Evolutionary conservation across 1,139 yeast genomes (phyloP).

Genomic region (Insectozyma bohioensis): DNA sequence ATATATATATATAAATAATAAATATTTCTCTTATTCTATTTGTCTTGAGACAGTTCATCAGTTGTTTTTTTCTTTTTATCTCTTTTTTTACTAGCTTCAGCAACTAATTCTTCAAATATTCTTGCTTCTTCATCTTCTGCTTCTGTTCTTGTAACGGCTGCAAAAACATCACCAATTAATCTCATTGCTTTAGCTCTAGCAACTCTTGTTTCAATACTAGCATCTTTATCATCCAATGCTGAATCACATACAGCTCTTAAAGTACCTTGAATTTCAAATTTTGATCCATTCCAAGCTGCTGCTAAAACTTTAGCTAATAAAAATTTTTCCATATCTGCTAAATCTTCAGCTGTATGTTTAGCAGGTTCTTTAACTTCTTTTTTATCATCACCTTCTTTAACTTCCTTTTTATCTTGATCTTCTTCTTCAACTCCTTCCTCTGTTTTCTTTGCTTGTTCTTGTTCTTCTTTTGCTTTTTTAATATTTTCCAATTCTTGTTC

Average conservation of each 20-base stretch:
- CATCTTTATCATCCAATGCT: conserved; percentile 65
- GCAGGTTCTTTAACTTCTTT: conserved; percentile 30
- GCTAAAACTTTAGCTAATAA: conserved; percentile 88
- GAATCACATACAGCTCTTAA: conserved; percentile 82
- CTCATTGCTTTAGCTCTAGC: conserved; percentile 81
- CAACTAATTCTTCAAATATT: conserved; percentile 85
- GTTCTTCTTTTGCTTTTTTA: conserved; percentile 14
- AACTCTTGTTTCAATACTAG: conserved; percentile 52
- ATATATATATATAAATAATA: no score
- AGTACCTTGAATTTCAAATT: conserved; percentile 86
- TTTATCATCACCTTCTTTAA: conserved; percentile 14
- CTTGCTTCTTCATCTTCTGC: conserved; percentile 91
- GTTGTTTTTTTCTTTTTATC: conserved; percentile 40
- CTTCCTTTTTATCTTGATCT: conserved; percentile 13
- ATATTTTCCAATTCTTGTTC: conserved; percentile 24
- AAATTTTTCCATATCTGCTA: conserved; percentile 83
- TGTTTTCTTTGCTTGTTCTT: conserved; percentile 13
- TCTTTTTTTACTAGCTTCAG: conserved; percentile 86
- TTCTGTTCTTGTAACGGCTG: conserved; percentile 64
- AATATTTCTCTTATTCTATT: background rate
- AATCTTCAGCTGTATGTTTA: conserved; percentile 74
- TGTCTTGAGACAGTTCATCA: background rate
- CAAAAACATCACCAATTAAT: conserved; percentile 73
- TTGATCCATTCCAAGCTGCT: conserved; percentile 96
- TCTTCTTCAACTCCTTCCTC: conserved; percentile 10